These are phyloP conservation scores for Pseudogymnoascus sp. DNA, from an alignment of 2,329 filamentous ascomycete species.

Conservation along the genomic window DNA sequence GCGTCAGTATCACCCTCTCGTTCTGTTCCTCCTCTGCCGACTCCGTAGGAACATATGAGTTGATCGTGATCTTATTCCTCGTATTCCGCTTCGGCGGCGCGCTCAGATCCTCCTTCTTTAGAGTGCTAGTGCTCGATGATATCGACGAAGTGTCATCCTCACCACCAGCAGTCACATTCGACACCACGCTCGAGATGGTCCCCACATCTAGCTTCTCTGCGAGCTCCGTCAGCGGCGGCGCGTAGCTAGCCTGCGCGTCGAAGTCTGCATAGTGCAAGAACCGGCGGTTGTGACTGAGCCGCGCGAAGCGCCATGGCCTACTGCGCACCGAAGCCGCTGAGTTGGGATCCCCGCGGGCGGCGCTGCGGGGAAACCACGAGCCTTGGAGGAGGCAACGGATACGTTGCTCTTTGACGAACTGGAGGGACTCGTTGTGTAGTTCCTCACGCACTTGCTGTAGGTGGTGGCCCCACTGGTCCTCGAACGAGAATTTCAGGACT, in stretches of 20 bases:
- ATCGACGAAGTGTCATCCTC: slow-evolving; percentile 38
- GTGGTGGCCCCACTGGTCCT: slow-evolving; percentile 89
- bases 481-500: slow-evolving; percentile 79
- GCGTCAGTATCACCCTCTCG: slow-evolving; percentile 70
- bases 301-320: slow-evolving; percentile 66
- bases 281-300: slow-evolving; percentile 81
- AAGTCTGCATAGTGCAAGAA: slow-evolving; percentile 90
- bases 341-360: slow-evolving; percentile 30
- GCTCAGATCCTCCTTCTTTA: slow-evolving; percentile 28
- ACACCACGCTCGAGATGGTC: slow-evolving; percentile 85
- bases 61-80: slow-evolving; percentile 85
- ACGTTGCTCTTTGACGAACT: slow-evolving; percentile 95
- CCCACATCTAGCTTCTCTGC: slow-evolving; percentile 78
- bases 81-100: slow-evolving; percentile 22
- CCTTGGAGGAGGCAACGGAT: slow-evolving; percentile 83
- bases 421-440: slow-evolving; percentile 79
- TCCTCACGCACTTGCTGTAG: slow-evolving; percentile 85
- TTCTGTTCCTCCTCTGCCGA: slow-evolving; percentile 30
- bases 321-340: slow-evolving; percentile 31
- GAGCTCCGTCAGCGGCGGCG: slow-evolving; percentile 65
- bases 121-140: slow-evolving; percentile 32
- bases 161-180: slow-evolving; percentile 53
- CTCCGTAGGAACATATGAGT: slow-evolving; percentile 52
- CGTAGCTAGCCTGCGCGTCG: slow-evolving; percentile 49
- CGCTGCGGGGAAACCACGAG: slow-evolving; percentile 63